Percentiles rank a stretch among this genome's conserved stretches.
Evolutionary conservation across 371 early-diverging fungal genomes (phyloP).

Genomic region (Mucor irregularis): DNA sequence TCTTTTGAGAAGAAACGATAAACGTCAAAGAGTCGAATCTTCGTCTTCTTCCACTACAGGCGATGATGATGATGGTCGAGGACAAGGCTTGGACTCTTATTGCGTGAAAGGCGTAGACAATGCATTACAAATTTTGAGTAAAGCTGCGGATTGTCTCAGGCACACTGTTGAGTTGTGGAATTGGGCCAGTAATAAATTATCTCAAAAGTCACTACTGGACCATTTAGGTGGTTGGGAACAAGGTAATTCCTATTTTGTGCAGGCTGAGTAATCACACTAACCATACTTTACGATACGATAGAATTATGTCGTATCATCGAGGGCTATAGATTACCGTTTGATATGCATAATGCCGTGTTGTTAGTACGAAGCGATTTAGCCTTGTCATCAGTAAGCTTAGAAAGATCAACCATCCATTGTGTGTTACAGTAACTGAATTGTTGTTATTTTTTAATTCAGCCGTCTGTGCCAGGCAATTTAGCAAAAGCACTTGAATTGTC

Average conservation of each 20-base stretch:
- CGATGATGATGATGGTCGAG: constrained; percentile 24
- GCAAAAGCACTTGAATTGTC: constrained; percentile 46
- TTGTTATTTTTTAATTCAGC: constrained; percentile 17
- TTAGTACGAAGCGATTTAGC: constrained; percentile 46
- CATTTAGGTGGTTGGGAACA: constrained; percentile 35
- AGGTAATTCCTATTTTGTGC: too few species aligned
- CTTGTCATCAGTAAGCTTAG: constrained; percentile 43
- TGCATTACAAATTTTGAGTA: constrained; percentile 39
- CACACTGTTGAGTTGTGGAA: constrained; percentile 45
- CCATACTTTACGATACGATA: neutral
- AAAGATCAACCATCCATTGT: neutral
- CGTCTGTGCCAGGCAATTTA: constrained; percentile 46
- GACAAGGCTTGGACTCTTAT: constrained; percentile 34
- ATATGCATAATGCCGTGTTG: constrained; percentile 45
- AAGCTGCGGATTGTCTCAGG: constrained; percentile 43
- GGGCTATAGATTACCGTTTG: constrained; percentile 43
- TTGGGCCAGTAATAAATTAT: constrained; percentile 30
- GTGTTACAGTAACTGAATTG: neutral
- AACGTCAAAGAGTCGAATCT: constrained; percentile 4
- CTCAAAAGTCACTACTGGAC: constrained; percentile 25
- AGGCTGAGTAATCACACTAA: too few species aligned
- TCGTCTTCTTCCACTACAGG: neutral
- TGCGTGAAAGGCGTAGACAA: constrained; percentile 47
- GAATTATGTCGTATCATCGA: constrained; percentile 29
- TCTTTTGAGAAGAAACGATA: constrained; percentile 6